These are phyloP conservation scores for Schizosaccharomyces pombe DNA, from an alignment of 805 yeast species.

Conservation along the genomic window DNA sequence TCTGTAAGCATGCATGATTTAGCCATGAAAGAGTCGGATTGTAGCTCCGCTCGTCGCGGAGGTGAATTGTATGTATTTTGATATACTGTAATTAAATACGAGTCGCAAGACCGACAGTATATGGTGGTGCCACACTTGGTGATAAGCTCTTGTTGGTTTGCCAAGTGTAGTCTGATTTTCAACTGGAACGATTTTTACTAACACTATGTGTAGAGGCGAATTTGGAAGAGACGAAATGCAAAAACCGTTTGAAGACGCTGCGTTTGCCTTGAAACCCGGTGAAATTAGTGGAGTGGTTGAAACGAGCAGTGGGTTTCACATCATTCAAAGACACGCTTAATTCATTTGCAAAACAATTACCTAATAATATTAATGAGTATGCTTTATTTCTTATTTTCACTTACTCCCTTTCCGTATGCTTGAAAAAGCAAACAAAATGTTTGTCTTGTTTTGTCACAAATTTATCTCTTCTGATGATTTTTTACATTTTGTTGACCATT, in stretches of 20 bases:
- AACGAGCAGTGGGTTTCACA: slow-evolving; percentile 74
- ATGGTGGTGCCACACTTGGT: too few relatives aligned
- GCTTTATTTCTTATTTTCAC: too few relatives aligned
- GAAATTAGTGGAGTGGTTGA: slow-evolving; percentile 67
- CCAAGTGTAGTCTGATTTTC: neutral
- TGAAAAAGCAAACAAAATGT: too few relatives aligned
- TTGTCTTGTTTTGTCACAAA: too few relatives aligned
- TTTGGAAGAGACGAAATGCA: slow-evolving; percentile 89
- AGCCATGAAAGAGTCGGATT: slow-evolving; percentile 69
- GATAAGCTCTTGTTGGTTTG: neutral
- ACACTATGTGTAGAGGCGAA: slow-evolving; percentile 24
- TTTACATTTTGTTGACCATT: too few relatives aligned
- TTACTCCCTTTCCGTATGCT: too few relatives aligned
- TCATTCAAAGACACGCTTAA: slow-evolving; percentile 35
- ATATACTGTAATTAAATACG: neutral
- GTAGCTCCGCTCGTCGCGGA: slow-evolving; percentile 61
- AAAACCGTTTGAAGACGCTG: slow-evolving; percentile 73
- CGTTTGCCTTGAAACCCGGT: slow-evolving; percentile 60
- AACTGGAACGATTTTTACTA: neutral
- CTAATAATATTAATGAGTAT: too few relatives aligned
- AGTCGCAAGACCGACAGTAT: neutral
- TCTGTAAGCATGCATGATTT: slow-evolving; percentile 42
- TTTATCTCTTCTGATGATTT: too few relatives aligned
- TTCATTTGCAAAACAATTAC: neutral
- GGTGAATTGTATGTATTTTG: slow-evolving; percentile 40